These are phyloP conservation scores for Marasmius tenuissimus DNA, from an alignment of 1,284 basidiomycete genomes.

Conservation along the genomic window DNA sequence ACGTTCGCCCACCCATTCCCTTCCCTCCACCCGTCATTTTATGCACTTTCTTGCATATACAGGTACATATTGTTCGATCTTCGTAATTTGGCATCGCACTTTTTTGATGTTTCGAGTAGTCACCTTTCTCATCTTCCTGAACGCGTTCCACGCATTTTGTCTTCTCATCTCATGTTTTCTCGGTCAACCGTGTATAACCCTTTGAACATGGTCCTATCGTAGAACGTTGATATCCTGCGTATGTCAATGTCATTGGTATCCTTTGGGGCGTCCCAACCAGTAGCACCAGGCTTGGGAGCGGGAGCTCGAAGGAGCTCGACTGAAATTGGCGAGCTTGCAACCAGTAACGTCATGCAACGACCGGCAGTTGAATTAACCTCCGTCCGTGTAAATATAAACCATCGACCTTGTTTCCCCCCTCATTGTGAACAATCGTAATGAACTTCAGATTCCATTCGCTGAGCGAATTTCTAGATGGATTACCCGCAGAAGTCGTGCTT, in stretches of 20 bases:
- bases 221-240: too few relatives aligned
- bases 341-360: not conserved
- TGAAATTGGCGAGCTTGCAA: not conserved
- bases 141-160: not conserved
- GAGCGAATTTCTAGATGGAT: slow-evolving; percentile 12
- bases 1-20: not conserved
- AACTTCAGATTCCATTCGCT: not conserved
- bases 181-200: not conserved
- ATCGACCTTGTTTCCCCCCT: not conserved
- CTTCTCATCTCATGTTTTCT: not conserved
- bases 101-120: not conserved
- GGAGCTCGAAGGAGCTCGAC: too few relatives aligned
- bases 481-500: slow-evolving; percentile 58
- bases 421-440: not conserved
- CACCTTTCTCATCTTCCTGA: not conserved
- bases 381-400: not conserved
- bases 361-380: not conserved
- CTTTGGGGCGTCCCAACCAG: too few relatives aligned
- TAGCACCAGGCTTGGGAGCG: too few relatives aligned
- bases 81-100: not conserved
- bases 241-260: too few relatives aligned
- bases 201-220: too few relatives aligned
- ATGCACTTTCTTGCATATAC: not conserved
- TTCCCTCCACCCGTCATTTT: not conserved
- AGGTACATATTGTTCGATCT: not conserved